A percentile compares a stretch with the other conserved stretches of the same genome.
phyloP scores from a whole-genome alignment of 2,329 filamentous ascomycete species.

The Trichothecium sympodiale region DNA sequence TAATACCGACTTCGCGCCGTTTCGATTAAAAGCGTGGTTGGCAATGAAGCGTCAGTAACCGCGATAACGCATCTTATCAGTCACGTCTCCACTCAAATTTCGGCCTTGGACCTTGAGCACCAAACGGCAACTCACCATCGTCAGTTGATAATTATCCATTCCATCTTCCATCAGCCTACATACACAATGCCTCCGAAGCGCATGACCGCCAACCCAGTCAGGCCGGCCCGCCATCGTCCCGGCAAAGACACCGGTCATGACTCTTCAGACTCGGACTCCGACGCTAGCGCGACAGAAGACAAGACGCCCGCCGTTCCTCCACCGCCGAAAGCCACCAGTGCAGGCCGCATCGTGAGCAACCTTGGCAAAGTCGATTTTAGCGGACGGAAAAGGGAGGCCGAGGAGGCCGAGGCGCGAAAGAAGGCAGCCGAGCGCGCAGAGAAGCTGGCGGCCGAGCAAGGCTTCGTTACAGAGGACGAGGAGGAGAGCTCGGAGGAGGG shows the following conservation, averaged over 20 bases:
- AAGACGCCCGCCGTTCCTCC: conserved; percentile 29
- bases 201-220: conserved; percentile 86
- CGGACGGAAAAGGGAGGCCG: conserved; percentile 31
- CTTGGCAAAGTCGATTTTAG: conserved; percentile 41
- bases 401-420: conserved; percentile 34
- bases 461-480: conserved; percentile 49
- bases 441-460: conserved; percentile 43
- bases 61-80: no score
- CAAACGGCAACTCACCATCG: neutral
- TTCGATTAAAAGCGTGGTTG: no score
- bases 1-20: no score
- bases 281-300: conserved; percentile 30
- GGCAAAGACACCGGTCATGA: conserved; percentile 60
- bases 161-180: neutral
- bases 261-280: conserved; percentile 43
- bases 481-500: conserved; percentile 28
- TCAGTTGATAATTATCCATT: neutral
- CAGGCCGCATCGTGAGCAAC: conserved; percentile 44
- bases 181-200: conserved; percentile 58
- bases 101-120: no score
- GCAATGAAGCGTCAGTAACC: no score
- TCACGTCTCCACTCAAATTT: neutral
- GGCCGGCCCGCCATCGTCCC: conserved; percentile 71
- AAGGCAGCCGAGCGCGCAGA: conserved; percentile 39
- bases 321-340: conserved; percentile 45